A percentile compares a stretch with the other conserved stretches of the same genome.
These are phyloP conservation scores for Metarhizium sp. DNA, from an alignment of 2,329 filamentous ascomycete species.

Conservation along the genomic window DNA sequence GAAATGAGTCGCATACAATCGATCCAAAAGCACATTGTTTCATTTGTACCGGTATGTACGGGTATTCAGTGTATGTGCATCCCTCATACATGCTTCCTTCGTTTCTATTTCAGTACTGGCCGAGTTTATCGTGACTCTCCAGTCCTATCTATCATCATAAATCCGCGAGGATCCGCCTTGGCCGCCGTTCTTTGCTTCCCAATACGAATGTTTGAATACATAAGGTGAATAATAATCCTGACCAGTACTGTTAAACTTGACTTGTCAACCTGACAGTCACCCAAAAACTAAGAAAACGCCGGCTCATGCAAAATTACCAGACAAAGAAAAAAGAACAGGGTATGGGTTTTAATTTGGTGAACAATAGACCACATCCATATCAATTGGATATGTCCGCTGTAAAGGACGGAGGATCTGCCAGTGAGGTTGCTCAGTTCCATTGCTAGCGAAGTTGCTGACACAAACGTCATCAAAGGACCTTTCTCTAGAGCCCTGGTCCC, in stretches of 20 bases:
- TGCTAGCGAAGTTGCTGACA: constrained; percentile 13
- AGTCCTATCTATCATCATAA: neutral
- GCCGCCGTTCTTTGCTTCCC: neutral
- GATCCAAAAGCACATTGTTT: neutral
- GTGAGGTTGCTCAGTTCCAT: constrained; percentile 17
- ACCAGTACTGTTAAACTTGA: neutral
- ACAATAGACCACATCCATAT: constrained; percentile 29
- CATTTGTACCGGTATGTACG: neutral
- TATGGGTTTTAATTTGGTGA: constrained; percentile 12
- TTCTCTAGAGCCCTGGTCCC: constrained; percentile 20
- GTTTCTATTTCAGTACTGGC: neutral
- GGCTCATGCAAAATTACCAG: constrained; percentile 9
- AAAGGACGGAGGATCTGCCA: constrained; percentile 29
- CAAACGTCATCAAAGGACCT: constrained; percentile 20
- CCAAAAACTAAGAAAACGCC: constrained; percentile 4
- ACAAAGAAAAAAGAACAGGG: constrained; percentile 5
- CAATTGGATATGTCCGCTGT: constrained; percentile 24
- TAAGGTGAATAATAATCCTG: neutral
- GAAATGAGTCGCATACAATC: neutral
- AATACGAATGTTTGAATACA: neutral
- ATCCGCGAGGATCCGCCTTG: constrained; percentile 3
- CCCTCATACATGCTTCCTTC: neutral
- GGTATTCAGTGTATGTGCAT: neutral
- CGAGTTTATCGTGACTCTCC: neutral
- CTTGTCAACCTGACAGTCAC: neutral